These are phyloP conservation scores for Paraglomus brasilianum DNA, from an alignment of 192 early-diverging fungal species.

Conservation along the genomic window DNA sequence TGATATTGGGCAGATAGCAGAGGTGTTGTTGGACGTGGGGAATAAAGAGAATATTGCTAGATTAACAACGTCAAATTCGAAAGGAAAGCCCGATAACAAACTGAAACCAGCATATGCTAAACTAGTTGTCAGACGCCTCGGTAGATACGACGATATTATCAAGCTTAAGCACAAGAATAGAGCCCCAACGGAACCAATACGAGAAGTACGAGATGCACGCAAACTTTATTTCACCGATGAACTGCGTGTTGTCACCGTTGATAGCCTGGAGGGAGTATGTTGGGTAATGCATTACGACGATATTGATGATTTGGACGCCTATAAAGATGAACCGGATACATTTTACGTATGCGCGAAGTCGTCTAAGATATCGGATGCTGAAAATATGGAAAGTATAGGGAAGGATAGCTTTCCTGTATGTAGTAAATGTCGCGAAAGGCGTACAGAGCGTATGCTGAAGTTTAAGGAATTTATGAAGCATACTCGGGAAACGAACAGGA, in stretches of 20 bases:
- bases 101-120: no score
- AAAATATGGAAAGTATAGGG: slow-evolving; percentile 22
- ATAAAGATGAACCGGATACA: slow-evolving; percentile 52
- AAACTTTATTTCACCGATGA: slow-evolving; percentile 47
- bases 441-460: slow-evolving; percentile 25
- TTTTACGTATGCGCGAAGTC: slow-evolving; percentile 43
- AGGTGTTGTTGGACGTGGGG: slow-evolving; percentile 23
- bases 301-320: slow-evolving; percentile 39
- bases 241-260: slow-evolving; percentile 27
- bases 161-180: not conserved
- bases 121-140: not conserved
- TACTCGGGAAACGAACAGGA: not conserved
- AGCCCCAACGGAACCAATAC: not conserved
- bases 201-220: slow-evolving; percentile 40
- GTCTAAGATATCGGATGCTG: slow-evolving; percentile 32
- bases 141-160: slow-evolving; percentile 13
- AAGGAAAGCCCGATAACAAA: not conserved
- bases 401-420: not conserved
- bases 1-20: slow-evolving; percentile 53
- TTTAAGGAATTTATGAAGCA: not conserved
- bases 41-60: not conserved
- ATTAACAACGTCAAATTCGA: not conserved
- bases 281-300: slow-evolving; percentile 52
- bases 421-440: slow-evolving; percentile 33
- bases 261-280: slow-evolving; percentile 53